Conservation (phyloP, 257 asterid genomes). For the Solanum peruvianum region DNA sequence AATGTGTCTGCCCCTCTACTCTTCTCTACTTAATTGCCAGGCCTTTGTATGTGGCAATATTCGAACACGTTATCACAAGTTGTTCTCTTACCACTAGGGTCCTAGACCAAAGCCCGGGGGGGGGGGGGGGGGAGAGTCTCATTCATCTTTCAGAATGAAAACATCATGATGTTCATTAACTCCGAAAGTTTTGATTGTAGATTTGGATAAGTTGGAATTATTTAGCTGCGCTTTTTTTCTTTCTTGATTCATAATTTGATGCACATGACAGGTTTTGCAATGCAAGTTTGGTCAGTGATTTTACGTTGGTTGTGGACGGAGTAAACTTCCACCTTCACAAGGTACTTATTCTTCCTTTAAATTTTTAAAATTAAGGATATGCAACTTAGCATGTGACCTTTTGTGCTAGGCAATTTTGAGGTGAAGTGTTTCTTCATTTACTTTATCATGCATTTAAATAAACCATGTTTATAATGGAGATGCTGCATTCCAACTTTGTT, state of each 20-base stretch:
- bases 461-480: neutral
- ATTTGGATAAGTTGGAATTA: neutral
- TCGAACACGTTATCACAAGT: neutral
- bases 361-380: neutral
- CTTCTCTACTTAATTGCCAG: neutral
- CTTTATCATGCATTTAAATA: neutral
- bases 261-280: slow-evolving; percentile 51
- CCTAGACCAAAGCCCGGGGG: neutral
- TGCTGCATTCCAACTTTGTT: neutral
- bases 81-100: neutral
- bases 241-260: slow-evolving; percentile 4
- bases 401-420: neutral
- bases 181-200: neutral
- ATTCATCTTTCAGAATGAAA: neutral
- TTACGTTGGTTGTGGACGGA: slow-evolving; percentile 57
- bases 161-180: neutral
- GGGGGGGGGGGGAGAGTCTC: neutral
- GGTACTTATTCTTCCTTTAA: slow-evolving; percentile 31
- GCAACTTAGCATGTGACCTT: neutral
- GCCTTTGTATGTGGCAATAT: neutral
- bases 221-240: neutral
- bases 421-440: neutral
- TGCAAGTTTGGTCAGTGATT: slow-evolving; percentile 66
- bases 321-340: slow-evolving; percentile 82
- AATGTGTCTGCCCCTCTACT: neutral